These are phyloP conservation scores for Poronia punctata DNA, from an alignment of 495 filamentous ascomycete species.

Conservation along the genomic window DNA sequence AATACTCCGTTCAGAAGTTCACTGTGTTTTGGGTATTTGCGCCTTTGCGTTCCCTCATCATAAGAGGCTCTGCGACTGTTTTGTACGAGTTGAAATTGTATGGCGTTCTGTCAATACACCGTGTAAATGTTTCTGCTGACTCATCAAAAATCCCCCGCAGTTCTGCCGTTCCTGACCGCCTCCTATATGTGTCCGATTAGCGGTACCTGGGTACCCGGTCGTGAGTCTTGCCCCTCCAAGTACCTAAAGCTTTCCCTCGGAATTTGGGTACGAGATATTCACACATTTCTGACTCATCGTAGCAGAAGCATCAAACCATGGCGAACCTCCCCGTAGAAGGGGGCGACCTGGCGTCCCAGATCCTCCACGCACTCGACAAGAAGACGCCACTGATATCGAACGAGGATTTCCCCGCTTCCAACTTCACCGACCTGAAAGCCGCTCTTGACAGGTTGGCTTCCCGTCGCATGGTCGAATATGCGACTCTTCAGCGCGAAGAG, in stretches of 20 bases:
- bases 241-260: neutral
- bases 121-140: too few species aligned
- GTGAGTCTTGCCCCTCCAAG: too few species aligned
- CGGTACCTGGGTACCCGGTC: too few species aligned
- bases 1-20: too few species aligned
- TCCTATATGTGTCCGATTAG: too few species aligned
- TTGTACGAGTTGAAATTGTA: too few species aligned
- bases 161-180: too few species aligned
- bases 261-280: neutral
- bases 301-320: neutral
- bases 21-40: too few species aligned
- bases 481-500: slow-evolving; percentile 72
- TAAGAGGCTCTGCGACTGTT: too few species aligned
- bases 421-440: slow-evolving; percentile 70
- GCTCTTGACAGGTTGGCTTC: slow-evolving; percentile 79
- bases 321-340: neutral
- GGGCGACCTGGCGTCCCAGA: slow-evolving; percentile 54
- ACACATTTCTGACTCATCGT: slow-evolving; percentile 2
- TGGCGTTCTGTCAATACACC: too few species aligned
- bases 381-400: slow-evolving; percentile 61
- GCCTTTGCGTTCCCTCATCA: too few species aligned
- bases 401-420: slow-evolving; percentile 67
- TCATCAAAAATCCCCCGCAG: too few species aligned
- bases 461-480: slow-evolving; percentile 78
- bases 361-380: slow-evolving; percentile 61